Evolutionary conservation across 176 grass and related monocot species (phyloP).

Genomic region (Carex cristatella): DNA sequence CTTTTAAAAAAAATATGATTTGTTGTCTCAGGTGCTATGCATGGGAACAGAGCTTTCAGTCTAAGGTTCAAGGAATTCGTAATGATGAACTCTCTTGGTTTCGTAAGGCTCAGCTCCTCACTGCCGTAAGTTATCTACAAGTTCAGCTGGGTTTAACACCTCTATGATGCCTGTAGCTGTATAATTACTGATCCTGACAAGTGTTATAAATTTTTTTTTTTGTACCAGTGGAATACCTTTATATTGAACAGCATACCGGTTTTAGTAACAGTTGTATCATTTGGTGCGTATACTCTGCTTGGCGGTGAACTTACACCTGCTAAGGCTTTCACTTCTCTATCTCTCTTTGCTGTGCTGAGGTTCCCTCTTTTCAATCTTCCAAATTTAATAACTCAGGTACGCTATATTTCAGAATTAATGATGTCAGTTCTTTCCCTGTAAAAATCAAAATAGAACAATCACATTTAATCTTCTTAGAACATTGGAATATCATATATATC

Average conservation of each 20-base stretch:
- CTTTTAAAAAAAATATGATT: background rate
- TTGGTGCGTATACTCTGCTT: conserved; percentile 81
- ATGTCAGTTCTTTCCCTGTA: too few relatives aligned
- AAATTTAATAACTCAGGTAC: conserved; percentile 97
- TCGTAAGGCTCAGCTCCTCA: conserved; percentile 75
- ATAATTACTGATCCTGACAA: background rate
- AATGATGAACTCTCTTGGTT: conserved; percentile 99
- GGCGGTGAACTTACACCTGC: conserved; percentile 94
- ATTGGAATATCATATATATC: background rate
- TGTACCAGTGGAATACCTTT: conserved; percentile 90
- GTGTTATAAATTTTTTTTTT: conserved; percentile 5
- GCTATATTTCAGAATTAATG: background rate
- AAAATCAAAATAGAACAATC: too few relatives aligned
- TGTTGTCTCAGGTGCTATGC: conserved; percentile 65
- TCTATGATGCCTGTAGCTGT: background rate
- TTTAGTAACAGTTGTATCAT: conserved; percentile 79
- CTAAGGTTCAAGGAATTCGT: conserved; percentile 77
- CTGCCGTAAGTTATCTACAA: conserved; percentile 46
- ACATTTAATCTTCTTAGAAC: background rate
- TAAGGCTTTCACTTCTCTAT: conserved; percentile 97
- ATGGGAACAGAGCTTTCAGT: conserved; percentile 99
- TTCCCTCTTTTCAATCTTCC: conserved; percentile 91
- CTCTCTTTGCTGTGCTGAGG: conserved; percentile 88
- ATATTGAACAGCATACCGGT: conserved; percentile 92
- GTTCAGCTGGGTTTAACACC: background rate